Percentiles rank a stretch among this genome's conserved stretches.
These are phyloP conservation scores for Ailanthus altissimus DNA, from an alignment of 345 rosid genomes.

Conservation along the genomic window DNA sequence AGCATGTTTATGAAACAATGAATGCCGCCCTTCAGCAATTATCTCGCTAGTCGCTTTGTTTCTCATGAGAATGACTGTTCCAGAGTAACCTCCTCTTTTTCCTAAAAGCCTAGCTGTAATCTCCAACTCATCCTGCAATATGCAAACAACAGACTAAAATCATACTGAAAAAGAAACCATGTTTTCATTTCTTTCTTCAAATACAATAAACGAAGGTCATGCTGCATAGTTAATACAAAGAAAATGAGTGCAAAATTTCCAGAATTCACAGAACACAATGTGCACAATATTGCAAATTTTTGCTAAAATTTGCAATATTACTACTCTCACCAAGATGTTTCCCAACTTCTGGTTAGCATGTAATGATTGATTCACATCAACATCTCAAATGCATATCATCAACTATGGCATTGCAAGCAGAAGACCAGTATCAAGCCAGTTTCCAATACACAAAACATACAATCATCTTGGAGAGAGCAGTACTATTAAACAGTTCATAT, in stretches of 20 bases:
- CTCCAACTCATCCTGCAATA: conserved; percentile 80
- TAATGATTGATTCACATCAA: background rate
- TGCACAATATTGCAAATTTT: no score
- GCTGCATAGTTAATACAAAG: background rate
- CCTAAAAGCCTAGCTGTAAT: conserved; percentile 72
- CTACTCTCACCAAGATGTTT: background rate
- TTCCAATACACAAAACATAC: background rate
- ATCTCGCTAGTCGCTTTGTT: conserved; percentile 76
- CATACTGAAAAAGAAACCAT: background rate
- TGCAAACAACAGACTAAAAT: conserved; percentile 7
- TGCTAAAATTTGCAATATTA: background rate
- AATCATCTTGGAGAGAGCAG: background rate
- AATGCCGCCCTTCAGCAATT: conserved; percentile 95
- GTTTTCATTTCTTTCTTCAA: no score
- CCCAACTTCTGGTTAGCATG: background rate
- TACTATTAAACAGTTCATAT: background rate
- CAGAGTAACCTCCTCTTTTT: conserved; percentile 64
- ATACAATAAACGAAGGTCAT: background rate
- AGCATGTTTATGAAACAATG: conserved; percentile 59
- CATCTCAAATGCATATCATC: no score
- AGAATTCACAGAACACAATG: background rate
- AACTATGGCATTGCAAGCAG: no score
- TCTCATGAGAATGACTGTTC: conserved; percentile 63
- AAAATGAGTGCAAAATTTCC: background rate
- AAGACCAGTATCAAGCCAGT: no score